These are phyloP conservation scores for Lodderomyces elongisporus DNA, from an alignment of 1,139 yeast genomes.

Conservation along the genomic window DNA sequence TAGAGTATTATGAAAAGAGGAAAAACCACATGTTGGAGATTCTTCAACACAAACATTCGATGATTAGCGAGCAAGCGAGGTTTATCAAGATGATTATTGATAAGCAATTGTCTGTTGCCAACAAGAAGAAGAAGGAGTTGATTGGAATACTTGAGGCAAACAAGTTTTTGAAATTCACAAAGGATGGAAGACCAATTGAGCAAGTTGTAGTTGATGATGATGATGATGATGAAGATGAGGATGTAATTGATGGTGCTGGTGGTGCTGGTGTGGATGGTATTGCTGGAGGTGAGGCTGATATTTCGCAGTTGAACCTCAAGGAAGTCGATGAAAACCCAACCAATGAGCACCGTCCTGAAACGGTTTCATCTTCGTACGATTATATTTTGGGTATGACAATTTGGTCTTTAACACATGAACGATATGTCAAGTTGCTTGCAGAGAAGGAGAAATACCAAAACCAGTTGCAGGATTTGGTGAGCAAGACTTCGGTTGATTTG, in stretches of 20 bases:
- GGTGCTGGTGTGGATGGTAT: conserved; percentile 24
- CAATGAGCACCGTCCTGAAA: conserved; percentile 35
- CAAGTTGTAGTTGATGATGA: conserved; percentile 19
- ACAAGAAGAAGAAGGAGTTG: conserved; percentile 64
- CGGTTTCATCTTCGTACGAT: conserved; percentile 57
- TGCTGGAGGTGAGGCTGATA: conserved; percentile 39
- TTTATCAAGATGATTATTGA: conserved; percentile 90
- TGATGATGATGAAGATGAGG: conserved; percentile 21
- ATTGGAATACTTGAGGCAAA: conserved; percentile 57
- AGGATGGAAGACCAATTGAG: conserved; percentile 53
- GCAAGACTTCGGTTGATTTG: conserved; percentile 75
- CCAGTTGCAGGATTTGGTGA: conserved; percentile 64
- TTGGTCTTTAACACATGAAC: conserved; percentile 88
- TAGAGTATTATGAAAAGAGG: conserved; percentile 87
- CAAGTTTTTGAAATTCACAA: conserved; percentile 74
- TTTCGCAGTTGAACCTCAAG: conserved; percentile 25
- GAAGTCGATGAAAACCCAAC: conserved; percentile 23
- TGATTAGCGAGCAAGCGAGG: conserved; percentile 77
- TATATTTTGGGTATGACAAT: conserved; percentile 83
- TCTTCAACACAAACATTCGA: conserved; percentile 69
- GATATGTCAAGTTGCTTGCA: conserved; percentile 71
- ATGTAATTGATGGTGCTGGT: conserved; percentile 36
- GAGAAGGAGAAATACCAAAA: conserved; percentile 70
- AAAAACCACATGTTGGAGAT: conserved; percentile 73
- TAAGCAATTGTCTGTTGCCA: conserved; percentile 60